phyloP scores from a whole-genome alignment of 768 basidiomycete genomes.

The Mycena amicta region DNA sequence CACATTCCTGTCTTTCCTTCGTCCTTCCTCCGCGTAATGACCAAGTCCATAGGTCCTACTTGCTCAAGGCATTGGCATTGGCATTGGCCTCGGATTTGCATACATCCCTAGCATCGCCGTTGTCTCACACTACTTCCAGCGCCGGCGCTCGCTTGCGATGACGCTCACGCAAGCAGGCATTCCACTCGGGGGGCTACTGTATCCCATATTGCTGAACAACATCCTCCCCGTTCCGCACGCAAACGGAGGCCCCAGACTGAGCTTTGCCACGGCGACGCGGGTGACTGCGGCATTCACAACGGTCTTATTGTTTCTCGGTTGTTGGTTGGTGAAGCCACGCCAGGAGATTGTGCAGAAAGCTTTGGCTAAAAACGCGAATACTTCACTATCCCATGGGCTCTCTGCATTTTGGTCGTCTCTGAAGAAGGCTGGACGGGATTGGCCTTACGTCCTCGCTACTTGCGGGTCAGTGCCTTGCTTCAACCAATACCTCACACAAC shows the following conservation, averaged over 20 bases:
- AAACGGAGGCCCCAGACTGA: conserved; percentile 36
- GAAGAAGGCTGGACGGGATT: conserved; percentile 42
- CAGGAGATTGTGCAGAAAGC: not conserved
- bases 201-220: conserved; percentile 51
- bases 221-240: conserved; percentile 22
- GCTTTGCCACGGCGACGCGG: conserved; percentile 43
- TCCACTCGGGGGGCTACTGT: conserved; percentile 45
- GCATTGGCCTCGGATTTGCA: conserved; percentile 53
- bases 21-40: not conserved
- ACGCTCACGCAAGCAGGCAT: conserved; percentile 42
- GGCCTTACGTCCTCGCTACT: conserved; percentile 45
- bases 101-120: conserved; percentile 54
- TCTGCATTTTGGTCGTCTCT: conserved; percentile 32
- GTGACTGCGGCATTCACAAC: conserved; percentile 41
- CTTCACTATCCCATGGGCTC: conserved; percentile 33
- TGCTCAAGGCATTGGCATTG: conserved; percentile 48
- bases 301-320: conserved; percentile 32
- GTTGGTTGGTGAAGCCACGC: conserved; percentile 8
- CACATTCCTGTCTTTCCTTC: too few species aligned
- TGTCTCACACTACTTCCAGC: conserved; percentile 47
- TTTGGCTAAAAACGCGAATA: conserved; percentile 39
- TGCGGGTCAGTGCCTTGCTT: conserved; percentile 32
- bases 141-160: conserved; percentile 43
- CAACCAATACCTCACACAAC: not conserved
- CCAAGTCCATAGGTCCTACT: conserved; percentile 48